Evolutionary conservation across 129 eudicot species (phyloP), one percentile per base, ranked within the genome.

Genomic region (Lactuca saligna): DNA sequence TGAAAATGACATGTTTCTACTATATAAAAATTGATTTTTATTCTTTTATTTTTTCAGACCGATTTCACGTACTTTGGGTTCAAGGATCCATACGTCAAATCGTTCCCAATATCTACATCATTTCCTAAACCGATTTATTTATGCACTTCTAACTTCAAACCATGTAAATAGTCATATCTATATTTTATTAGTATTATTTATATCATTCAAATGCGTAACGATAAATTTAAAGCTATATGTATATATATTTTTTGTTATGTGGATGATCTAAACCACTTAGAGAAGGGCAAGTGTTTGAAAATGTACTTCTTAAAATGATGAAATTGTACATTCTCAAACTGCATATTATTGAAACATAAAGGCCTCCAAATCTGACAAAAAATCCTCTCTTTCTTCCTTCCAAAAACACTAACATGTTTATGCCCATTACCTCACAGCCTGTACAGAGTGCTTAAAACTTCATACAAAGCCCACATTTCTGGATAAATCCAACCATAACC

Each of bases 211-310:
- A 42, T 42, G 9, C 9, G 8, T 42, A 8, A 42, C 12, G 13
- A 8, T 9, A 42, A 9, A 12, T 46, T 50, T 35, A 12, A 62
- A 16, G 29, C 54, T 11, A 70, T 31, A 54, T 25, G 29, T 25
- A 25, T 25, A 25, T 20, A 0, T 25, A 0, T 11, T 68, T 59
- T 14, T 29, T 46, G 69, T 33, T 48, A 88, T 85, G 51, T 46
- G 51, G 51, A 46, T 46, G 51, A 46, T 46, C 51, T 91, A 83
- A 88, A 86, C 86, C 87, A 49, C 79, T 91, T 15, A 46, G 85
- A 83, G 31, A 74, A 68, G 57, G 90, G 79, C 79, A 74, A 63
- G 72, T 44, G 72, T 25, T 20, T 48, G 57, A 25, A 25, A 25
- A 25, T 25, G 29, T 25, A 56, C 37, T 55, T 15, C 59, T 42